These are phyloP conservation scores for Nemania bipapillata DNA, from an alignment of 2,329 filamentous ascomycete genomes.

Conservation along the genomic window DNA sequence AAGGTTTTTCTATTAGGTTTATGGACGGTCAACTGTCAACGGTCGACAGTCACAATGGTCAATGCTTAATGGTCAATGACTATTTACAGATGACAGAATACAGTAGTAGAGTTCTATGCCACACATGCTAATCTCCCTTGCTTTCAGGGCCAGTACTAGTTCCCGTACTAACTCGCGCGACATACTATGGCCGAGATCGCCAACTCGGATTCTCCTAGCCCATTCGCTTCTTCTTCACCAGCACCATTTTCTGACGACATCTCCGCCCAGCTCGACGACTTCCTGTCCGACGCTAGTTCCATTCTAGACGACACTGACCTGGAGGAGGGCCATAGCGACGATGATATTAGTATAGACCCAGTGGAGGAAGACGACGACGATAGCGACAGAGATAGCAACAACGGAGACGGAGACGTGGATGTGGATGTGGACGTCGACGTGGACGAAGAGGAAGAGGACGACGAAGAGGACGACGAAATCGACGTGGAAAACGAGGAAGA, in stretches of 20 bases:
- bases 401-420: conserved; percentile 19
- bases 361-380: conserved; percentile 7
- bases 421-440: conserved; percentile 1
- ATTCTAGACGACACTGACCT: conserved; percentile 9
- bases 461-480: background rate
- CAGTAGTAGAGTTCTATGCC: background rate
- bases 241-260: conserved; percentile 5
- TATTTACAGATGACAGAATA: no score
- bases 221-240: conserved; percentile 7
- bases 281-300: conserved; percentile 12
- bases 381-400: background rate
- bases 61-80: background rate
- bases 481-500: no score
- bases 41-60: background rate
- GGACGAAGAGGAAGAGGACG: background rate
- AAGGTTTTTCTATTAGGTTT: no score
- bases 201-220: conserved; percentile 35
- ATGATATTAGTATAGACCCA: conserved; percentile 11
- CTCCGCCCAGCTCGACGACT: conserved; percentile 13
- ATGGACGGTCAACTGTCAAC: no score
- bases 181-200: conserved; percentile 43
- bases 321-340: conserved; percentile 2
- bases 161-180: background rate
- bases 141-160: conserved; percentile 8
- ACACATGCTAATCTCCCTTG: background rate